phyloP scores from a whole-genome alignment of 2,329 filamentous ascomycete genomes.

The Scytalidium lignicola region DNA sequence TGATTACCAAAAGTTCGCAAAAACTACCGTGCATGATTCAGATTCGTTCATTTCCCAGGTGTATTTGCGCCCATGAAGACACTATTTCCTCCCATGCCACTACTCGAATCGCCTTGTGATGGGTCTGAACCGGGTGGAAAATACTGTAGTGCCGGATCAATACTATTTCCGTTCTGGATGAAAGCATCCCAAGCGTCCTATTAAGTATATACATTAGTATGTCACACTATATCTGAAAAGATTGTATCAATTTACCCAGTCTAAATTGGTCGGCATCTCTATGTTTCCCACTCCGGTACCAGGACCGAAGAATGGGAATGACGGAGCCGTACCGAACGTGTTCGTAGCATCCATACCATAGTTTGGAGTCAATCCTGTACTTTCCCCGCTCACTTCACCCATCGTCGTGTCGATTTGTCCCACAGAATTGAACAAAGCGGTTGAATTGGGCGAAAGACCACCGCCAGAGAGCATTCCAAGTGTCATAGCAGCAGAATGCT shows the following conservation, averaged over 20 bases:
- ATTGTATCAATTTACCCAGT: constrained; percentile 48
- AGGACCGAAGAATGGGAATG: constrained; percentile 48
- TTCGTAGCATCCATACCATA: constrained; percentile 20
- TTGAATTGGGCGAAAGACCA: constrained; percentile 46
- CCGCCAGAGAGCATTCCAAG: constrained; percentile 63
- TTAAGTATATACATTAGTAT: constrained; percentile 22
- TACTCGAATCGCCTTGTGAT: constrained; percentile 11
- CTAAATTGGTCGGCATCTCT: constrained; percentile 52
- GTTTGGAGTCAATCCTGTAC: constrained; percentile 39
- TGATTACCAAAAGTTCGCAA: neutral
- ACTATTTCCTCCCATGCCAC: constrained; percentile 17
- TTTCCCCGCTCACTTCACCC: constrained; percentile 22
- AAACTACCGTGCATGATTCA: no score
- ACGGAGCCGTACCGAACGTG: constrained; percentile 22
- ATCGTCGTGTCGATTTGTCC: constrained; percentile 28
- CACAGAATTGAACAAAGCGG: constrained; percentile 28
- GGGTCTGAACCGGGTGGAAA: constrained; percentile 20
- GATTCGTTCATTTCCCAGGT: constrained; percentile 21
- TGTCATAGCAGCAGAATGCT: constrained; percentile 64
- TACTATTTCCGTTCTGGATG: constrained; percentile 49
- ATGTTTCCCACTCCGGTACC: constrained; percentile 42
- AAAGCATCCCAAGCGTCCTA: constrained; percentile 67
- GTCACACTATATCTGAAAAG: no score
- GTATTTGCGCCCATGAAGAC: constrained; percentile 31
- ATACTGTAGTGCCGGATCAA: constrained; percentile 26